phyloP scores from a whole-genome alignment of 1,284 basidiomycete genomes.

The Naganishia sp. region DNA sequence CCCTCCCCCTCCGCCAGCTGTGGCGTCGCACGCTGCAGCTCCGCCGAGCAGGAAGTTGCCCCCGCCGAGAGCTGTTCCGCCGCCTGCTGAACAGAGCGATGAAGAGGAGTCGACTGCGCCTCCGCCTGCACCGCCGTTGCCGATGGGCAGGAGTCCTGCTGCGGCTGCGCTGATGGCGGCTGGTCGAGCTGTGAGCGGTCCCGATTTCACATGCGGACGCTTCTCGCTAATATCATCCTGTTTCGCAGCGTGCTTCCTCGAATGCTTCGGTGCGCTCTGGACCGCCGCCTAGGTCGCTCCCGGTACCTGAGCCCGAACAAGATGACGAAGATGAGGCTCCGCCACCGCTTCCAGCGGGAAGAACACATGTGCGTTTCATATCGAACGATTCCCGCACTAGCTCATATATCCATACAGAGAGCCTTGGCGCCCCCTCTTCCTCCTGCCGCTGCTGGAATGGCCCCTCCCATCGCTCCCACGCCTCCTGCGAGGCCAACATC shows the following conservation, averaged over 20 bases:
- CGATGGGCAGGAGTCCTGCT: constrained; percentile 42
- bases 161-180: constrained; percentile 36
- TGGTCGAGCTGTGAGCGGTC: constrained; percentile 34
- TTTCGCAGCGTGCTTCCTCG: constrained; percentile 25
- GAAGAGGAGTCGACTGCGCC: constrained; percentile 36
- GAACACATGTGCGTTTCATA: constrained; percentile 25
- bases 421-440: constrained; percentile 33
- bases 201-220: neutral
- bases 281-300: constrained; percentile 27
- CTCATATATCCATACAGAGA: constrained; percentile 10
- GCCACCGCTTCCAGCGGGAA: constrained; percentile 32
- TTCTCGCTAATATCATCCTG: neutral
- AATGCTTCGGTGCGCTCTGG: constrained; percentile 26
- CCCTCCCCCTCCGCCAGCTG: neutral
- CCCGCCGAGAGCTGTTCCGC: constrained; percentile 11
- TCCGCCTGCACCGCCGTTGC: constrained; percentile 42
- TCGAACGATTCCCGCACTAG: neutral
- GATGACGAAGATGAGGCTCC: constrained; percentile 31
- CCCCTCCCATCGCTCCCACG: neutral
- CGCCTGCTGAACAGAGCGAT: neutral
- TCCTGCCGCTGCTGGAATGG: constrained; percentile 2
- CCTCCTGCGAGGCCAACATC: constrained; percentile 27
- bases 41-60: constrained; percentile 4
- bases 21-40: constrained; percentile 2
- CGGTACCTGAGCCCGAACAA: constrained; percentile 21